Conservation (phyloP, 495 filamentous ascomycete genomes). For the Penicillium ochrochloron region DNA sequence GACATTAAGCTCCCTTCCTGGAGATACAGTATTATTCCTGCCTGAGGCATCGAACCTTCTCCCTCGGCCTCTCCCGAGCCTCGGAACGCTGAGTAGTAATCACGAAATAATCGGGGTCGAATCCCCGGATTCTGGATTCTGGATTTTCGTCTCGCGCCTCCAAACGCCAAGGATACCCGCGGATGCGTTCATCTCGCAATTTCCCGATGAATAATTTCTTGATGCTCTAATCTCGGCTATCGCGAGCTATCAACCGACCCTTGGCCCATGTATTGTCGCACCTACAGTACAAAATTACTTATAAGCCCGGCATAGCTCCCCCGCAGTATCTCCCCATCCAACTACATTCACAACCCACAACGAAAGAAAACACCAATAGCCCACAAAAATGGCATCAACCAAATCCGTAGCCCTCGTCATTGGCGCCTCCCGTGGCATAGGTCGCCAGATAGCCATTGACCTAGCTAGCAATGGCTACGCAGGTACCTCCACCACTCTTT, state of each 20-base stretch:
- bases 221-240: slow-evolving; percentile 18
- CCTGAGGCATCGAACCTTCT: slow-evolving; percentile 5
- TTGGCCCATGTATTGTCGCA: background rate
- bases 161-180: background rate
- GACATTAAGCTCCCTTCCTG: no score
- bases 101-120: slow-evolving; percentile 22
- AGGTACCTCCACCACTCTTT: slow-evolving; percentile 38
- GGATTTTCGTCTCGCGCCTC: background rate
- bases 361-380: background rate
- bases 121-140: background rate
- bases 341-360: background rate
- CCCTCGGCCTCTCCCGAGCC: slow-evolving; percentile 19
- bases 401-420: slow-evolving; percentile 68
- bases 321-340: background rate
- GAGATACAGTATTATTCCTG: background rate
- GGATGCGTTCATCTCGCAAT: background rate
- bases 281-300: background rate
- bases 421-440: slow-evolving; percentile 78
- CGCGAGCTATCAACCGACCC: background rate
- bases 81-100: slow-evolving; percentile 27
- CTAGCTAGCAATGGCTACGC: slow-evolving; percentile 71
- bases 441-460: slow-evolving; percentile 77
- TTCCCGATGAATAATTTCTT: slow-evolving; percentile 8
- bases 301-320: background rate
- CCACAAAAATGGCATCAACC: slow-evolving; percentile 22